Base-by-base conservation (phyloP, 306 rosid species). In the Senna tora region DNA sequence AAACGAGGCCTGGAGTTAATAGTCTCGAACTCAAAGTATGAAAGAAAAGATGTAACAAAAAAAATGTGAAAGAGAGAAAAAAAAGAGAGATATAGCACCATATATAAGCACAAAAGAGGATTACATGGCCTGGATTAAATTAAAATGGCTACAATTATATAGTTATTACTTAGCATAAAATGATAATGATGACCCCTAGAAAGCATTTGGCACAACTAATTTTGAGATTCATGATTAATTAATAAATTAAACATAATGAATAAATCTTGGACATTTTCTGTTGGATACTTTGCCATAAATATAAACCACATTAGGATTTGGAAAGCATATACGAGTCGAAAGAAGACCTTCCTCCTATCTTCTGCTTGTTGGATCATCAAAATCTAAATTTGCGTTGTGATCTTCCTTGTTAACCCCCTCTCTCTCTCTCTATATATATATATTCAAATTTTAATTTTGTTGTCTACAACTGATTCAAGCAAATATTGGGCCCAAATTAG, bases 391-490 rank as follows among this genome's bases (percentile, higher is more conserved):
- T 36, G 32, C 16, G 30, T 17, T 61, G 19, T 36, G 49, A 61
- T 61, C 0, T 61, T 12, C 16, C 49, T 9, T 10, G 47, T 61
- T 38, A 36, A 17, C 7, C 66, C 30, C 3, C 30, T 25, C 30
- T 3, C 30, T 25, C 30, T 25, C 30, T 25, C 30, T 25, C 30
- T 25, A 25, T 25, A 25, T 25, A 25, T 25, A 4, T 36, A 36
- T 36, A 36, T 61, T 30, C 42, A 42, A 71, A 10, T 19, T 65
- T 25, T 14, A 16, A 20, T 66, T 65, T 57, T 65, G 17, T 45
- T 76, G 25, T 65, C 56, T 41, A 15, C 69, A 67, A 47, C 62
- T 3, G 47, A 65, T 19, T 39, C 43, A 55, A 73, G 54, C 47
- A 55, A 46, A 45, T 54, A 33, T 6, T 52, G 36, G 17, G 13